phyloP scores from a whole-genome alignment of 805 yeast species.

The Torulaspora franciscae region DNA sequence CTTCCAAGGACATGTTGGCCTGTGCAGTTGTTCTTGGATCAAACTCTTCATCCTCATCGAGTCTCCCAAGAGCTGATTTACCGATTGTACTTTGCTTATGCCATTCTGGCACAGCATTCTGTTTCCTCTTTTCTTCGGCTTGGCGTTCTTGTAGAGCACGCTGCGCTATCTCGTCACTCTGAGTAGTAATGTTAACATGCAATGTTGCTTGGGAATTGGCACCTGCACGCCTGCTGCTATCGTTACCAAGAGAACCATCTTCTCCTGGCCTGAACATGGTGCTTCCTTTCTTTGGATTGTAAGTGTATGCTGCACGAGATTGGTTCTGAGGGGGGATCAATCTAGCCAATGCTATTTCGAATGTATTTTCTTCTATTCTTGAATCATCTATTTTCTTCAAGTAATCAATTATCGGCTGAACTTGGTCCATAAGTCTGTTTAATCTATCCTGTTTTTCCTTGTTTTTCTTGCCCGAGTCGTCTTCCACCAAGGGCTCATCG shows the following conservation, averaged over 20 bases:
- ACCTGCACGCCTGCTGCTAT: constrained; percentile 47
- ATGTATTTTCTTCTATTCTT: constrained; percentile 79
- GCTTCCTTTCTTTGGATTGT: constrained; percentile 45
- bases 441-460: constrained; percentile 74
- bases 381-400: constrained; percentile 78
- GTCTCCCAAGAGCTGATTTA: constrained; percentile 49
- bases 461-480: constrained; percentile 80
- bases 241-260: constrained; percentile 37
- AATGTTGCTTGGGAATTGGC: constrained; percentile 75
- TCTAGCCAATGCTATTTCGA: constrained; percentile 75
- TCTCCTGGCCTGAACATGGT: constrained; percentile 42
- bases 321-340: constrained; percentile 80
- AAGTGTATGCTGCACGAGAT: constrained; percentile 64
- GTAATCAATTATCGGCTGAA: constrained; percentile 80
- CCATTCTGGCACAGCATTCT: constrained; percentile 97
- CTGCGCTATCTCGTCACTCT: constrained; percentile 72
- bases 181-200: constrained; percentile 81
- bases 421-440: constrained; percentile 79
- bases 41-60: constrained; percentile 48
- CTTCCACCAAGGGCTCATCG: constrained; percentile 72
- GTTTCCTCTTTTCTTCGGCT: constrained; percentile 68
- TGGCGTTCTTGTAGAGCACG: constrained; percentile 62
- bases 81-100: constrained; percentile 90
- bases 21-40: constrained; percentile 28
- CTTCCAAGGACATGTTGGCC: constrained; percentile 20